phyloP scores from a whole-genome alignment of 768 basidiomycete genomes.

The Zangia roseola region DNA sequence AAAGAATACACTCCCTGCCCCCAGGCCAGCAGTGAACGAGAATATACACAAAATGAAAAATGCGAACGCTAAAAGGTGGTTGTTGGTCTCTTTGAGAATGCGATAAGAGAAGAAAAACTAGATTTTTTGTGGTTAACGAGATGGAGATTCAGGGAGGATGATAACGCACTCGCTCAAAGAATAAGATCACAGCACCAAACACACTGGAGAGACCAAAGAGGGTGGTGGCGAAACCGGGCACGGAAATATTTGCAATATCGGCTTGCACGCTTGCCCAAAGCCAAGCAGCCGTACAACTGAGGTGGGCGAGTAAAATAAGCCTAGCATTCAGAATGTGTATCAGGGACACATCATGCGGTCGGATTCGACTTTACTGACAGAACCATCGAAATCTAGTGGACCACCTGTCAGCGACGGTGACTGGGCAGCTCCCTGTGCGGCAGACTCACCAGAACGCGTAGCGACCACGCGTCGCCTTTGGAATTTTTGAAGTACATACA shows the following conservation, averaged over 20 bases:
- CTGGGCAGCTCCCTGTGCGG: neutral
- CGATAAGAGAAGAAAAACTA: slow-evolving; percentile 24
- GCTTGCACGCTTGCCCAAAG: slow-evolving; percentile 16
- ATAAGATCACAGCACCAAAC: slow-evolving; percentile 11
- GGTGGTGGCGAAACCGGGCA: slow-evolving; percentile 11
- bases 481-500: slow-evolving; percentile 26
- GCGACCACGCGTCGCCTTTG: slow-evolving; percentile 10
- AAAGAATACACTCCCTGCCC: slow-evolving; percentile 21
- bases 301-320: slow-evolving; percentile 15
- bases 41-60: slow-evolving; percentile 17
- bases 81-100: slow-evolving; percentile 16
- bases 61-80: slow-evolving; percentile 10
- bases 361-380: slow-evolving; percentile 13
- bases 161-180: slow-evolving; percentile 17
- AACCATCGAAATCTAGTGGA: slow-evolving; percentile 14
- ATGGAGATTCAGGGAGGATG: neutral
- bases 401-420: neutral
- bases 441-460: slow-evolving; percentile 19
- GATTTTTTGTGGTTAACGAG: neutral
- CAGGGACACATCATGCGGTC: too few species aligned
- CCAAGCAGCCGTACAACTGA: slow-evolving; percentile 18
- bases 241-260: neutral
- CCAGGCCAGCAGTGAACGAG: slow-evolving; percentile 21
- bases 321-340: neutral
- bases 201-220: slow-evolving; percentile 20